Evolutionary conservation across 768 basidiomycete genomes (phyloP), one percentile per base, ranked within the genome.

Genomic region (Suillus bovinus): DNA sequence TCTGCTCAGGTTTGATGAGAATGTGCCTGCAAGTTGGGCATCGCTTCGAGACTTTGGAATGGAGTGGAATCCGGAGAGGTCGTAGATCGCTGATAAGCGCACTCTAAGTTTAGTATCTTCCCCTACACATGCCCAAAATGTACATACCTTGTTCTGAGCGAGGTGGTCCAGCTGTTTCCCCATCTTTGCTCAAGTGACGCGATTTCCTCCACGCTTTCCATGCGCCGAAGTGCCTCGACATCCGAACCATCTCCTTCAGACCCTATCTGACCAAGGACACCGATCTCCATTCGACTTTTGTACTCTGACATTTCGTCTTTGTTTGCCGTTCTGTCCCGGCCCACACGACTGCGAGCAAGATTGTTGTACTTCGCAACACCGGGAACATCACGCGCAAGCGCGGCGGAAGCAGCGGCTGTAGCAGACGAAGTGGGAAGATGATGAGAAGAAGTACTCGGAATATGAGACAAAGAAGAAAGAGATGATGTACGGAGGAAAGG

Each of bases 1-100:
- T 99, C 71, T 96, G 91, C 73, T 99, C 97, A 4, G 97, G 97
- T 73, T 98, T 97, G 77, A 98, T 97, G 65, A 99, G 85, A 68
- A 99, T 97, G 74, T 99, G 96, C 20, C 92, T 88, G 72, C 97
- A 99, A 2, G 82, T 83, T 16, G 94, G 90, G 78, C 97, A 99
- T 5, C 97, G 93, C 76, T 99, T 99, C 4, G 95, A 94, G 58
- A 91, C 86, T 74, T 98, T 99, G 0, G 94, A 92, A 66, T 91
- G 93, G 0, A 99, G 81, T 0, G 94, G 95, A 67, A 98, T 93
- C 36, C 97, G 90, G 52, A 93, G 80, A 0, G 97, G 97, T 71
- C 86, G 86, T 14, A 96, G 81, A 46, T 95, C 90, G 36, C 93
- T 96, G 73, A 27, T 36, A 7, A 34, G 20, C 61, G 58, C 50